Evolutionary conservation across 768 basidiomycete genomes (phyloP), one percentile per base, ranked within the genome.

Genomic region (Pisolithus microcarpus): DNA sequence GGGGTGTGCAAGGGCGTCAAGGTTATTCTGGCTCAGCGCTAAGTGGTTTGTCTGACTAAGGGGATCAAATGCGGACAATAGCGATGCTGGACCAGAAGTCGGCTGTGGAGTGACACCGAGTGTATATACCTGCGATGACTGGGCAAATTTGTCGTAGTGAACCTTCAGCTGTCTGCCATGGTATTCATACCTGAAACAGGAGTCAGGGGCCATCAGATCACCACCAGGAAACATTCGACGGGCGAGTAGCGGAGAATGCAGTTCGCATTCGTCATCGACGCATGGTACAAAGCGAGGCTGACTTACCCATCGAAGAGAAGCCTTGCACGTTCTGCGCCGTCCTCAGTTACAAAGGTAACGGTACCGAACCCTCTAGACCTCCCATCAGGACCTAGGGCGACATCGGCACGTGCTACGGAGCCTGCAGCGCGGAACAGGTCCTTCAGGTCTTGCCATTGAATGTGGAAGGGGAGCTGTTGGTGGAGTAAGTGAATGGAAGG

Each of bases 371-470:
- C 96, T 47, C 91, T 74, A 36, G 90, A 91, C 34, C 93, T 79
- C 11, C 91, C 90, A 62, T 96, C 92, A 5, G 79, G 80, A 34
- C 91, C 91, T 30, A 91, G 78, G 16, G 87, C 87, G 19, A 96
- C 88, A 57, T 95, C 92, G 9, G 95, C 95, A 21, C 95, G 82
- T 34, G 92, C 72, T 49, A 98, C 87, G 18, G 87, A 83, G 16
- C 95, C 94, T 1, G 90, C 91, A 55, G 88, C 83, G 24, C 94
- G 81, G 64, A 97, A 95, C 5, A 97, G 76, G 68, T 97, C 94
- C 68, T 98, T 97, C 40, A 99, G 77, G 63, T 98, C 95, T 68
- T 97, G 95, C 95, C 95, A 99, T 70, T 93, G 91, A 58, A 85
- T 87, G 59, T 93, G 91, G 69, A 92, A 93, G 0, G 91, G 91